Conservation (phyloP, 2,329 filamentous ascomycete genomes). For the Diaporthe humulicola region DNA sequence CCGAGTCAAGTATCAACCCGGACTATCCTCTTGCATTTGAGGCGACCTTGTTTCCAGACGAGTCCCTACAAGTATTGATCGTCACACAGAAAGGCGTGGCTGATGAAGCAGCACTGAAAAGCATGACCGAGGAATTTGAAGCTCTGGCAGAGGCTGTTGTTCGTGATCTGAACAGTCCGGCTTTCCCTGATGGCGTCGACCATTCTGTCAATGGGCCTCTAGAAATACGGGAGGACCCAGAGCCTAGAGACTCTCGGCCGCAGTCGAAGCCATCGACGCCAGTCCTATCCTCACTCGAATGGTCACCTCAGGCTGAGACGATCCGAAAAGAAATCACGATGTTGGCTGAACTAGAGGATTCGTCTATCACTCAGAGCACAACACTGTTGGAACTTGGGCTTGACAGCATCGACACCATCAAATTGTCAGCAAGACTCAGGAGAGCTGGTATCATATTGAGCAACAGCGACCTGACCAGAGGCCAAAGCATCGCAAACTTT, state of each 20-base stretch:
- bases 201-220: background rate
- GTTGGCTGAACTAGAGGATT: constrained; percentile 67
- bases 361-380: constrained; percentile 67
- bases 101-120: constrained; percentile 47
- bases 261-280: background rate
- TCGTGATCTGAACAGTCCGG: constrained; percentile 20
- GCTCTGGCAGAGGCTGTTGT: constrained; percentile 46
- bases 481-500: constrained; percentile 76
- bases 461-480: constrained; percentile 83
- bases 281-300: constrained; percentile 60
- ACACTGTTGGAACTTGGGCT: constrained; percentile 86
- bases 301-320: constrained; percentile 65
- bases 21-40: constrained; percentile 88
- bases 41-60: constrained; percentile 65
- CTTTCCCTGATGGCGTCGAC: constrained; percentile 31
- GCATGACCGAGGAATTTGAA: constrained; percentile 57
- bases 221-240: background rate
- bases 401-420: constrained; percentile 94
- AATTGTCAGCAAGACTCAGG: constrained; percentile 80
- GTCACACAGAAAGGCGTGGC: constrained; percentile 65
- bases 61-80: constrained; percentile 67
- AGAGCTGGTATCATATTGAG: constrained; percentile 70
- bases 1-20: constrained; percentile 62
- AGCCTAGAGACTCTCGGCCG: too few species aligned
- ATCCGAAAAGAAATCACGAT: constrained; percentile 74